phyloP scores from a whole-genome alignment of 2,329 filamentous ascomycete genomes.

The Fusarium dimerum region DNA sequence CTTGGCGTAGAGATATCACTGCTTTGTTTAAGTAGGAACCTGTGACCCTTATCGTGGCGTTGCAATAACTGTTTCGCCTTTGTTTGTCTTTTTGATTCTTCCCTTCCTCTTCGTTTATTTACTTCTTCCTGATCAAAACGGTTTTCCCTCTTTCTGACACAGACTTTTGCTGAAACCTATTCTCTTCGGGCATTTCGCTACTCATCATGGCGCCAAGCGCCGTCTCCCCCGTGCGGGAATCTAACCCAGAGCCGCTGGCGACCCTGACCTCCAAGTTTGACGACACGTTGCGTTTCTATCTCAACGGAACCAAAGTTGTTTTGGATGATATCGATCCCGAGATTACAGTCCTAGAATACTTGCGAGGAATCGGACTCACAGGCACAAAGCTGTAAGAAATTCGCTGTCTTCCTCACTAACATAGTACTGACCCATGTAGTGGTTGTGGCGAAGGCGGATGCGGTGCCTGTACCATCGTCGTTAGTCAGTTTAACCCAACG shows the following conservation, averaged over 20 bases:
- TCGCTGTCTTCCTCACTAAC: background rate
- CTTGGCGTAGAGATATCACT: background rate
- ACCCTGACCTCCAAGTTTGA: conserved; percentile 74
- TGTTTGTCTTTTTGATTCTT: background rate
- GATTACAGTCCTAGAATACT: conserved; percentile 87
- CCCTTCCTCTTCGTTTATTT: background rate
- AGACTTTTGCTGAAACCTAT: background rate
- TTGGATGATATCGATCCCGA: conserved; percentile 90
- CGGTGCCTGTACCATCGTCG: conserved; percentile 92
- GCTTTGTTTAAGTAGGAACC: background rate
- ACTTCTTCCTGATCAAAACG: background rate
- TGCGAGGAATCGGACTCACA: conserved; percentile 88
- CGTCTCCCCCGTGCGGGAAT: conserved; percentile 49
- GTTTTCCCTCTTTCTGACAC: background rate
- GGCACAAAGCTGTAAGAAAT: conserved; percentile 78
- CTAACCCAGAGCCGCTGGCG: conserved; percentile 35
- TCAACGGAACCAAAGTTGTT: conserved; percentile 89
- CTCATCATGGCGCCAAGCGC: conserved; percentile 56
- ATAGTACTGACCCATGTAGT: conserved; percentile 34
- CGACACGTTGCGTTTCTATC: conserved; percentile 86
- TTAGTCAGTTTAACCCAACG: conserved; percentile 91
- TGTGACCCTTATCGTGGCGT: background rate
- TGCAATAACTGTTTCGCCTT: background rate
- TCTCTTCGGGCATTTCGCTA: background rate
- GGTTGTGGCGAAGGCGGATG: conserved; percentile 97